A percentile compares a stretch with the other conserved stretches of the same genome.
Conservation (phyloP, 139 green algal genomes). For the Chlorella sp. region DNA sequence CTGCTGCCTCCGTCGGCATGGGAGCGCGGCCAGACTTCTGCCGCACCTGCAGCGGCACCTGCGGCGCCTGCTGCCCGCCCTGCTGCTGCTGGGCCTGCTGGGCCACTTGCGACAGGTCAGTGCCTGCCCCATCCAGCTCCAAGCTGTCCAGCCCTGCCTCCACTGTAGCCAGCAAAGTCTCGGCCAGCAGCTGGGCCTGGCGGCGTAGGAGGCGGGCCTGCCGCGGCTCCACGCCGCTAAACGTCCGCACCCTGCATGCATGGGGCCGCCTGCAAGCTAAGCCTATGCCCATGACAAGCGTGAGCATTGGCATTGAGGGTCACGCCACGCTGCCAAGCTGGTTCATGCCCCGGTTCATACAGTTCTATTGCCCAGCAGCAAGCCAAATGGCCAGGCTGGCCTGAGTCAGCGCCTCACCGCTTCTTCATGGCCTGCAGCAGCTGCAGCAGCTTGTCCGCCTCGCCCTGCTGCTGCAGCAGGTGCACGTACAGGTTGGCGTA, state of each 20-base stretch:
- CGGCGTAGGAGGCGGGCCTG: slow-evolving; percentile 20
- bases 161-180: slow-evolving; percentile 1
- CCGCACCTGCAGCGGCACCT: background rate
- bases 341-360: too few relatives aligned
- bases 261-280: too few relatives aligned
- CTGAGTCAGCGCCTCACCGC: background rate
- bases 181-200: slow-evolving; percentile 1
- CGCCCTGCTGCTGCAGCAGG: slow-evolving; percentile 14
- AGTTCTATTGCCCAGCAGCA: too few relatives aligned
- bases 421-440: slow-evolving; percentile 17
- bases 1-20: background rate
- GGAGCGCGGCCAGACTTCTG: background rate
- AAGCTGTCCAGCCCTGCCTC: background rate
- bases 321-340: too few relatives aligned
- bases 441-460: slow-evolving; percentile 3
- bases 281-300: too few relatives aligned
- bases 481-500: slow-evolving; percentile 17
- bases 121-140: slow-evolving; percentile 1
- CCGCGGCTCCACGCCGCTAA: background rate
- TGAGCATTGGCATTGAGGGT: too few relatives aligned
- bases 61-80: background rate
- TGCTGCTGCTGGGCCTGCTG: background rate
- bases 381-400: background rate
- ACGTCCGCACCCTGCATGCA: background rate
- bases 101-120: background rate